These are phyloP conservation scores for Cyamopsis tetragonoloba DNA, from an alignment of 306 rosid genomes.

Conservation along the genomic window DNA sequence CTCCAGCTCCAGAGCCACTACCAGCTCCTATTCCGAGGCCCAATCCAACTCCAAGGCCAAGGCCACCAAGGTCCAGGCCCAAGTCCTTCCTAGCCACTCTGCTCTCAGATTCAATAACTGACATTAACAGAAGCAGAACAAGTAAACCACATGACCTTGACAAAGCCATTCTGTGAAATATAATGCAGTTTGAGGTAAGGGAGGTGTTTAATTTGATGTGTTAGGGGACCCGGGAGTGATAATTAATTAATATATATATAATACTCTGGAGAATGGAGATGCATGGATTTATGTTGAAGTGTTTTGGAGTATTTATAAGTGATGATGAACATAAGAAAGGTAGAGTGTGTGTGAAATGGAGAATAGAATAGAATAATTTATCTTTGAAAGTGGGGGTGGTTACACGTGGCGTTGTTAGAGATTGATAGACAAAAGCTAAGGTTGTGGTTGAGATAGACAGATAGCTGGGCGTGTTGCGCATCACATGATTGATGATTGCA, in stretches of 20 bases:
- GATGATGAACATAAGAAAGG: background rate
- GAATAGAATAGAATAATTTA: constrained; percentile 16
- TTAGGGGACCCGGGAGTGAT: no score
- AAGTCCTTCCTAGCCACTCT: constrained; percentile 49
- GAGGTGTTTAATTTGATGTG: no score
- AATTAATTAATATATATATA: no score
- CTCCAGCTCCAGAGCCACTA: constrained; percentile 46
- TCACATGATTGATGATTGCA: constrained; percentile 6
- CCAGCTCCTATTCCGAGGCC: constrained; percentile 51
- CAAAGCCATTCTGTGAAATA: constrained; percentile 28
- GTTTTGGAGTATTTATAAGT: constrained; percentile 30
- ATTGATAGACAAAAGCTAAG: constrained; percentile 22
- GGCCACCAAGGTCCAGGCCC: constrained; percentile 50
- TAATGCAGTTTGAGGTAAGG: background rate
- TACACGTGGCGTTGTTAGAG: constrained; percentile 22
- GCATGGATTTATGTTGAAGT: background rate
- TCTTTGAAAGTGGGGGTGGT: constrained; percentile 12
- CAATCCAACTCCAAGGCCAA: constrained; percentile 48
- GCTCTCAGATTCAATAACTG: constrained; percentile 37
- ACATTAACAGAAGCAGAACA: constrained; percentile 30
- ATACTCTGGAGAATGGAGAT: no score
- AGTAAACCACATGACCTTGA: constrained; percentile 30
- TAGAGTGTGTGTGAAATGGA: constrained; percentile 6
- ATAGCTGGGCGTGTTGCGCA: background rate
- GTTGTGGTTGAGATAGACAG: constrained; percentile 33